Evolutionary conservation across 345 rosid species (phyloP).

Genomic region (Cardamine resedifolia): DNA sequence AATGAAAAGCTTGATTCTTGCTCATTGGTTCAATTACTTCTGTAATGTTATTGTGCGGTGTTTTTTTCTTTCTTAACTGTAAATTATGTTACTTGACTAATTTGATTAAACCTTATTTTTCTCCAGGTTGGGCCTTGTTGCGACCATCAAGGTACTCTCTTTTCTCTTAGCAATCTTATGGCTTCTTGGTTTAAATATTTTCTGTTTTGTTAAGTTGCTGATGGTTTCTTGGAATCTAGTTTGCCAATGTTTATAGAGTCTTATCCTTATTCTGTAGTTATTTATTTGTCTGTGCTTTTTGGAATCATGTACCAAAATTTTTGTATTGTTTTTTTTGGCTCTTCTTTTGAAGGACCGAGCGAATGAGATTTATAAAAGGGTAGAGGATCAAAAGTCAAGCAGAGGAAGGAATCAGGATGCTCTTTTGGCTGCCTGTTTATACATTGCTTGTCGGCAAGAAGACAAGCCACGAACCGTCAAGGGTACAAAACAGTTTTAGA

Average conservation of each 20-base stretch:
- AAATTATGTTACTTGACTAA: conserved; percentile 4
- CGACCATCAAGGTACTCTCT: conserved; percentile 81
- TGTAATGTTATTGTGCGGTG: neutral
- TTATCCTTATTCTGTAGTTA: neutral
- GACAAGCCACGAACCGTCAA: conserved; percentile 96
- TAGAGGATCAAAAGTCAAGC: conserved; percentile 96
- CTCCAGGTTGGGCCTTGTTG: conserved; percentile 93
- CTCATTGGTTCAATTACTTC: neutral
- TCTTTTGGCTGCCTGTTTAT: conserved; percentile 95
- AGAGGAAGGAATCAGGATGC: conserved; percentile 99
- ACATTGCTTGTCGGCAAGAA: conserved; percentile 97
- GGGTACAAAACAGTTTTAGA: conserved; percentile 58
- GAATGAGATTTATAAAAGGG: conserved; percentile 93
- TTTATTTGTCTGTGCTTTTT: neutral
- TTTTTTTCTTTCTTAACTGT: neutral
- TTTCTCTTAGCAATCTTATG: conserved; percentile 2
- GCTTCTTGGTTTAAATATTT: neutral
- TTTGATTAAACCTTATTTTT: conserved; percentile 34
- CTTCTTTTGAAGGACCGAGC: conserved; percentile 74
- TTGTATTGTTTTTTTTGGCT: conserved; percentile 8
- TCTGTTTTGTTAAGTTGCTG: neutral
- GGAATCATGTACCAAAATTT: neutral
- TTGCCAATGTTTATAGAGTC: neutral
- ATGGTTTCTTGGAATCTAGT: conserved; percentile 5
- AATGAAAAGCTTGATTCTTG: neutral